Conservation (phyloP, 805 yeast genomes). For the Barnettozyma pratensis region DNA sequence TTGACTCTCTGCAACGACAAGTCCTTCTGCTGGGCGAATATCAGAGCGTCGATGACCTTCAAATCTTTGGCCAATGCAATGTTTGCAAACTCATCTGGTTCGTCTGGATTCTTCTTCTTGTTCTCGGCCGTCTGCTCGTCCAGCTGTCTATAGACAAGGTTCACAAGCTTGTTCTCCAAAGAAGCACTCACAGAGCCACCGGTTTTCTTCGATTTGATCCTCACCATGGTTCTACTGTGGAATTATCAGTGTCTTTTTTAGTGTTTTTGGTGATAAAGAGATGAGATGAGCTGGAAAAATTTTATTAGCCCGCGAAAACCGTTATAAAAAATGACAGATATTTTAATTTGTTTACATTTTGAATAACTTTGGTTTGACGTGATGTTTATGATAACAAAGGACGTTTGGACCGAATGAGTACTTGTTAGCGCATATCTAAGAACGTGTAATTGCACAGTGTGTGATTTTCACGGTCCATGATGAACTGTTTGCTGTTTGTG, state of each 20-base stretch:
- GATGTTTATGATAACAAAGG: no score
- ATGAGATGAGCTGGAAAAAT: conserved; percentile 2
- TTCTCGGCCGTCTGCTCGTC: conserved; percentile 53
- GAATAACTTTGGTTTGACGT: no score
- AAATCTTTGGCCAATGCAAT: conserved; percentile 63
- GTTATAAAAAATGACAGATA: not conserved
- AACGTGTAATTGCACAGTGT: no score
- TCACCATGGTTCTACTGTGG: conserved; percentile 26
- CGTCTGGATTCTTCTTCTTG: conserved; percentile 27
- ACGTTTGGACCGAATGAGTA: no score
- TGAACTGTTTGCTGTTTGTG: no score
- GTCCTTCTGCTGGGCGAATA: conserved; percentile 60
- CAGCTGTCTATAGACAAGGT: conserved; percentile 48
- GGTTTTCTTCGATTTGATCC: conserved; percentile 22
- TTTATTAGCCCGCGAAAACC: not conserved
- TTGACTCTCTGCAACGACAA: conserved; percentile 65
- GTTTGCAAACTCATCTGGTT: conserved; percentile 28
- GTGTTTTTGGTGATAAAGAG: no score
- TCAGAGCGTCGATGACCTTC: conserved; percentile 43
- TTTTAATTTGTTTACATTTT: no score
- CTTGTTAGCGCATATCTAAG: no score
- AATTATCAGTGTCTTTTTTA: no score
- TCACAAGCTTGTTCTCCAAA: conserved; percentile 53
- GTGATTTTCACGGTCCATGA: no score
- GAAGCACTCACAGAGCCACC: conserved; percentile 24